Evolutionary conservation across 805 yeast species (phyloP).

Genomic region (Ogataea nonfermentans): DNA sequence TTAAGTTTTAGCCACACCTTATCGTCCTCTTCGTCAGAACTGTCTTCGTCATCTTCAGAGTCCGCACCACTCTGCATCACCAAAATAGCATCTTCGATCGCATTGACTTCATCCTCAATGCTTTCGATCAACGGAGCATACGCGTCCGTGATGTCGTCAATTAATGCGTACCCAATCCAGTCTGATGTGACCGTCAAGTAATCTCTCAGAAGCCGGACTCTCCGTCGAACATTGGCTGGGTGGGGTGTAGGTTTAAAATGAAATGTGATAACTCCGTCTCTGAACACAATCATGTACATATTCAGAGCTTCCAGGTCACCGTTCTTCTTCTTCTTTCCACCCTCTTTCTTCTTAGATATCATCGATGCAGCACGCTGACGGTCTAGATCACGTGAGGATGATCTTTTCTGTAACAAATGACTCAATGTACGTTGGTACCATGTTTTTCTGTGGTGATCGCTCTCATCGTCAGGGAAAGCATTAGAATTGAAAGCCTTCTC

Average conservation of each 20-base stretch:
- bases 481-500: constrained; percentile 22
- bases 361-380: constrained; percentile 16
- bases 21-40: constrained; percentile 40
- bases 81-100: constrained; percentile 90
- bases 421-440: constrained; percentile 17
- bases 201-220: constrained; percentile 84
- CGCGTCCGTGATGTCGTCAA: constrained; percentile 96
- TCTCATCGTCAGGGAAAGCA: constrained; percentile 19
- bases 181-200: constrained; percentile 88
- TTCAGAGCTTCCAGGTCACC: constrained; percentile 84
- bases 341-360: constrained; percentile 19
- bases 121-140: constrained; percentile 95
- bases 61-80: constrained; percentile 73
- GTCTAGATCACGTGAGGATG: constrained; percentile 2
- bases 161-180: constrained; percentile 95
- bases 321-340: constrained; percentile 23
- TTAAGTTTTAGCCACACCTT: constrained; percentile 32
- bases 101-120: constrained; percentile 90
- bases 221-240: constrained; percentile 90
- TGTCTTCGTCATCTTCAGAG: constrained; percentile 42
- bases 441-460: constrained; percentile 16
- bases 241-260: constrained; percentile 96
- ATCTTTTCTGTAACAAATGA: constrained; percentile 3
- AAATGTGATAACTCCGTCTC: constrained; percentile 87
- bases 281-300: constrained; percentile 89